These are phyloP conservation scores for Leucogyrophana mollusca DNA, from an alignment of 768 basidiomycete genomes.

Conservation along the genomic window DNA sequence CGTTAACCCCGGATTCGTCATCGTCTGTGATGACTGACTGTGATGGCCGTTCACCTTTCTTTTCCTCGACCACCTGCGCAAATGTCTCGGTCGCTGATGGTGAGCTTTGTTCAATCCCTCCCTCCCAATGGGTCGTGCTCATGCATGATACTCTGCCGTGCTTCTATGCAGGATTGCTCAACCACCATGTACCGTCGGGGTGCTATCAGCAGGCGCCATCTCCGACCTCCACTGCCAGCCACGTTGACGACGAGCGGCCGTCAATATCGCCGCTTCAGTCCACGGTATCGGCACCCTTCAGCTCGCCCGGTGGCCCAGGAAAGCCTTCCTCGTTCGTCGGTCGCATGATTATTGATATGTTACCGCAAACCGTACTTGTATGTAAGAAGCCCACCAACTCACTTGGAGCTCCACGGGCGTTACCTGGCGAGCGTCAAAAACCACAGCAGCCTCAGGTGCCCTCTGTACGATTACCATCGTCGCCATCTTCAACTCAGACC, in stretches of 20 bases:
- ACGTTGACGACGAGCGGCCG: not conserved
- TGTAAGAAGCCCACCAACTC: conserved; percentile 14
- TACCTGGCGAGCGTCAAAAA: conserved; percentile 17
- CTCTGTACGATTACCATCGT: conserved; percentile 23
- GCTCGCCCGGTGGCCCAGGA: conserved; percentile 10
- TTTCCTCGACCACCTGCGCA: conserved; percentile 19
- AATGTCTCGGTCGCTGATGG: conserved; percentile 16
- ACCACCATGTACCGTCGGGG: not conserved
- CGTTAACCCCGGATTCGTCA: conserved; percentile 26
- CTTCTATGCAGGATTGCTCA: not conserved
- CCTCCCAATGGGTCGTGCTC: conserved; percentile 14
- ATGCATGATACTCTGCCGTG: no score
- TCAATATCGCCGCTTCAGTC: not conserved
- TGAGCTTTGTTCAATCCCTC: conserved; percentile 13
- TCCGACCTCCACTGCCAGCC: not conserved
- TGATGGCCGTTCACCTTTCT: conserved; percentile 22
- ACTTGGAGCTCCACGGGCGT: conserved; percentile 8
- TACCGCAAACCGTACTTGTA: conserved; percentile 40
- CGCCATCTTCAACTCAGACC: conserved; percentile 20
- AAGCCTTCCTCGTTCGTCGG: conserved; percentile 35
- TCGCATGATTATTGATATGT: conserved; percentile 57
- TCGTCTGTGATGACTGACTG: conserved; percentile 18
- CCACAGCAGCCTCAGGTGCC: conserved; percentile 20
- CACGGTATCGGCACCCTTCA: not conserved
- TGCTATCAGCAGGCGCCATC: conserved; percentile 2